phyloP scores from a whole-genome alignment of 140 eudicot genomes.

The Ambrosia hybrid region DNA sequence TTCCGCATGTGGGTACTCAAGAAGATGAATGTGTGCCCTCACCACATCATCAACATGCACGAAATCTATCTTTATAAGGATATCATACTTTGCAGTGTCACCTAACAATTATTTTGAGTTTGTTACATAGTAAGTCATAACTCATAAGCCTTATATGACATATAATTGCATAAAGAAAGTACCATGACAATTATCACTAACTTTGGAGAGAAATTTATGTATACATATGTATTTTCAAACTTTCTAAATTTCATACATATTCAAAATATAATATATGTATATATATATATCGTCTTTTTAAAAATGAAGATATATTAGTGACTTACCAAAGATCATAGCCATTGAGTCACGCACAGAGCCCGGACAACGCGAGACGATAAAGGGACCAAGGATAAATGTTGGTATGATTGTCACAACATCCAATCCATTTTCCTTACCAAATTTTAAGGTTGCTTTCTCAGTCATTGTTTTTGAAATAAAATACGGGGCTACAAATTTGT shows the following conservation, averaged over 20 bases:
- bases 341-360: slow-evolving; percentile 38
- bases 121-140: background rate
- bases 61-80: slow-evolving; percentile 12
- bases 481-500: slow-evolving; percentile 34
- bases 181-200: too few relatives aligned
- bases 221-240: too few relatives aligned
- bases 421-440: slow-evolving; percentile 40
- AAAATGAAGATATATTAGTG: background rate
- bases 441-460: slow-evolving; percentile 39
- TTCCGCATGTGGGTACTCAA: slow-evolving; percentile 48
- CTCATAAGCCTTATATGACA: too few relatives aligned
- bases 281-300: too few relatives aligned
- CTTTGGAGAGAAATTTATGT: too few relatives aligned
- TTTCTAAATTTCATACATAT: too few relatives aligned
- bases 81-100: slow-evolving; percentile 16
- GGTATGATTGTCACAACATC: slow-evolving; percentile 48
- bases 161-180: too few relatives aligned
- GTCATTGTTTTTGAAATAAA: slow-evolving; percentile 46
- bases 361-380: slow-evolving; percentile 37
- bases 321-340: slow-evolving; percentile 42
- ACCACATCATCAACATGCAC: slow-evolving; percentile 60
- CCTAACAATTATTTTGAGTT: slow-evolving; percentile 17
- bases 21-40: slow-evolving; percentile 52
- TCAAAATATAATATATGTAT: too few relatives aligned
- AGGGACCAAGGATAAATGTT: slow-evolving; percentile 49